Percentiles rank a stretch among this genome's conserved stretches.
Evolutionary conservation across 2,329 filamentous ascomycete species (phyloP).

Genomic region (Colletotrichum lentis): DNA sequence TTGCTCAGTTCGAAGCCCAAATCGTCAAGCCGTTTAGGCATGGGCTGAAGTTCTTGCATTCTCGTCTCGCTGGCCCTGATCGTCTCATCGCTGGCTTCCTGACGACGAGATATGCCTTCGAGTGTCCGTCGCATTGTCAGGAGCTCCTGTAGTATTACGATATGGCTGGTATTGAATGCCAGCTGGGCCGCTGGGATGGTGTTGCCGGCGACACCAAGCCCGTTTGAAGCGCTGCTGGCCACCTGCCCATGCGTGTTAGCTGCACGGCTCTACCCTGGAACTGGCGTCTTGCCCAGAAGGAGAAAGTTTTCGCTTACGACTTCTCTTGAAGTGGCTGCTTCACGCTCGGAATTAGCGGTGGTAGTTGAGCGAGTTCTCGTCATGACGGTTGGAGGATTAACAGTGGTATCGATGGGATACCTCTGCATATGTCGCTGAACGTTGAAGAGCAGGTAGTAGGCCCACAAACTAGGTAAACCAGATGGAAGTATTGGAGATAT

Average conservation of each 20-base stretch:
- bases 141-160: slow-evolving; percentile 6
- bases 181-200: slow-evolving; percentile 10
- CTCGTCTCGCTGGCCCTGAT: neutral
- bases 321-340: neutral
- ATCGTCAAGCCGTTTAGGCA: slow-evolving; percentile 16
- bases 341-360: neutral
- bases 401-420: neutral
- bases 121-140: slow-evolving; percentile 7
- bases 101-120: slow-evolving; percentile 7
- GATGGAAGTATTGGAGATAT: neutral
- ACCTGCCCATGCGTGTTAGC: neutral
- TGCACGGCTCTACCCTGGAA: neutral
- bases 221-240: neutral
- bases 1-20: slow-evolving; percentile 11
- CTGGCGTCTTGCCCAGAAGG: neutral
- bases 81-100: slow-evolving; percentile 5
- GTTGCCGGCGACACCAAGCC: neutral
- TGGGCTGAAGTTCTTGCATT: slow-evolving; percentile 10
- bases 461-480: neutral
- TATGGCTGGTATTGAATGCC: slow-evolving; percentile 8
- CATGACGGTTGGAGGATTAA: neutral
- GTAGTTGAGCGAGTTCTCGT: neutral
- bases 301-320: neutral
- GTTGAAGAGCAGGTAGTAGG: neutral
- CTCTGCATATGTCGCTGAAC: neutral